Conservation (phyloP, 2,329 filamentous ascomycete species). For the Ceratocystis harringtonii region DNA sequence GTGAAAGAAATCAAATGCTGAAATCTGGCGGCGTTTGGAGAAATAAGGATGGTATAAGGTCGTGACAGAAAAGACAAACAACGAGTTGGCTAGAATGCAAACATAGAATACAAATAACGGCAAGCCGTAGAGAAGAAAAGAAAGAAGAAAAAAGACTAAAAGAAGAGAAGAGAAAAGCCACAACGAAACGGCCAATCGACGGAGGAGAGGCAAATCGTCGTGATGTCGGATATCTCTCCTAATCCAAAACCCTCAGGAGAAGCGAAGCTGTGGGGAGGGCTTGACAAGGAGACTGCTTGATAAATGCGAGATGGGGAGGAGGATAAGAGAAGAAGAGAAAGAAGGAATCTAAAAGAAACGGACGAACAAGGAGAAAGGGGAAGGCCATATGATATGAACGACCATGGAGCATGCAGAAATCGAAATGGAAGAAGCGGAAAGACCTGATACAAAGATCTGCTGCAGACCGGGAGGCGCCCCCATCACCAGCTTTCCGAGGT, state of each 20-base stretch:
- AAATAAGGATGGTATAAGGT: not conserved
- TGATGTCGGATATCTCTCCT: conserved; percentile 17
- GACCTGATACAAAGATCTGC: conserved; percentile 1
- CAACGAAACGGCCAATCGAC: not conserved
- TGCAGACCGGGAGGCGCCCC: not conserved
- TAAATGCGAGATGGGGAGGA: not conserved
- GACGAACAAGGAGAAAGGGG: not conserved
- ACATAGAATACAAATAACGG: conserved; percentile 6
- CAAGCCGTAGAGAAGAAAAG: not conserved
- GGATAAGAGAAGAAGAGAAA: not conserved
- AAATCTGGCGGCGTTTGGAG: not conserved
- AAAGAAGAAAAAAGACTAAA: not conserved
- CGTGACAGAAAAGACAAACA: conserved; percentile 4
- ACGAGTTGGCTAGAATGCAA: conserved; percentile 6
- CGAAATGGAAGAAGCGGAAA: not conserved
- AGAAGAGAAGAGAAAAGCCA: not conserved
- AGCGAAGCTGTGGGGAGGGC: not conserved
- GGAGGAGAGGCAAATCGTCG: conserved; percentile 1
- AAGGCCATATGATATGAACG: not conserved
- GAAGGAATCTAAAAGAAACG: not conserved
- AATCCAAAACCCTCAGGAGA: conserved; percentile 11
- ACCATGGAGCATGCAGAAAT: not conserved
- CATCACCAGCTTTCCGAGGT: not conserved
- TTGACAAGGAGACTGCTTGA: not conserved
- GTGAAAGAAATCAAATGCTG: not conserved